Base-by-base conservation (phyloP, 805 yeast genomes). In the Hanseniaspora taiwanica region DNA sequence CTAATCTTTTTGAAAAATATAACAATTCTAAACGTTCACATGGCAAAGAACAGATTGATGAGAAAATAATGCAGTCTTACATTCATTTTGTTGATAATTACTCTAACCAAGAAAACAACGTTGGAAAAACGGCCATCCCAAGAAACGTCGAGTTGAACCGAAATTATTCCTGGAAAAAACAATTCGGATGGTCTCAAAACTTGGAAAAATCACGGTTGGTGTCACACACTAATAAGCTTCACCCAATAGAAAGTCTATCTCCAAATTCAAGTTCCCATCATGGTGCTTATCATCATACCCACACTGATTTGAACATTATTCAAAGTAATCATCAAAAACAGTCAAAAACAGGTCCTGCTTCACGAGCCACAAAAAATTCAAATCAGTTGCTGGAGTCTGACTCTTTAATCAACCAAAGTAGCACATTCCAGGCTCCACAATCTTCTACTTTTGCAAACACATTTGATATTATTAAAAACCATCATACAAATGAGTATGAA, bases 31-130 rank as follows among this genome's bases (percentile, higher is more conserved):
- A n/a, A n/a, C n/a, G n/a, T n/a, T n/a, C 42, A 46, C 42, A 55
- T 54, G 59, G 46, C 53, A 61, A 33, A 62, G 66, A 67, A 42
- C 49, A 68, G 2, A 67, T 73, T 0, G 74, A 74, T 42, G 91
- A 86, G 51, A 87, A 89, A 55, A 87, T 89, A 96, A 74, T 84
- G 61, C 84, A 84, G 50, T 84, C 95, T 1, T 87, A 85, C 56
- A 65, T 87, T 62, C 78, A 85, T 56, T 87, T 87, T 55, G 62
- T 86, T 50, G 94, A 86, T 52, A 83, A 86, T 49, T 86, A 86
- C 58, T 87, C 78, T 4, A 65, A 65, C 41, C 59, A 54, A 32
- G 61, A 56, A 21, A 60, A 68, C 21, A 62, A 58, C 1, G 50
- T 55, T 4, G 62, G 63, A 4, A 58, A 58, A 37, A 47, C 53